Evolutionary conservation across 208 protist species (phyloP).

Genomic region (Spironucleus salmonicida): DNA sequence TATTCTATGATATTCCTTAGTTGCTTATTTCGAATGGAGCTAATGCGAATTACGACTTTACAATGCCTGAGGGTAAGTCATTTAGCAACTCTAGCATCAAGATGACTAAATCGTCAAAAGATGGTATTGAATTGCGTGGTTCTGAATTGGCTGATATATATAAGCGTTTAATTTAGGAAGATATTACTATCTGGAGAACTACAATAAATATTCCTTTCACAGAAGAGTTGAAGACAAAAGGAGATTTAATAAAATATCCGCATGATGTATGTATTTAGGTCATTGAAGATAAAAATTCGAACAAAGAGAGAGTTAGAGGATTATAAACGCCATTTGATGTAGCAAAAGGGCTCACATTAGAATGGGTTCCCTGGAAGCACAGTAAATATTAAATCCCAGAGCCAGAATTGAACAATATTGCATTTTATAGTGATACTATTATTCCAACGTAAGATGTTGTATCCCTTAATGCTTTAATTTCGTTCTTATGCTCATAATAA

Average conservation of each 20-base stretch:
- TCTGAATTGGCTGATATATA: too few relatives aligned
- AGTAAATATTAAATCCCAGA: neutral
- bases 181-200: neutral
- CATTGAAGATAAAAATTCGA: too few relatives aligned
- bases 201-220: neutral
- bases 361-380: neutral
- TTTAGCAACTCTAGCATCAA: neutral
- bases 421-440: constrained; percentile 38
- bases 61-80: neutral
- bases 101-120: neutral
- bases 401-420: neutral
- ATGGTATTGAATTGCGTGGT: neutral
- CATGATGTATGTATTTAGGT: constrained; percentile 13
- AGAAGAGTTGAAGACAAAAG: neutral
- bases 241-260: neutral
- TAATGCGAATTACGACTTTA: neutral
- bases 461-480: constrained; percentile 65
- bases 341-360: neutral
- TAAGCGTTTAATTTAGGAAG: neutral
- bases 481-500: constrained; percentile 58
- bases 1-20: neutral
- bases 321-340: neutral
- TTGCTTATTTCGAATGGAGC: neutral
- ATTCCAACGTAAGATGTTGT: constrained; percentile 83
- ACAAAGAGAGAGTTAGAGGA: neutral